A percentile compares a stretch with the other conserved stretches of the same genome.
Evolutionary conservation across 805 yeast genomes (phyloP).

Genomic region (Jamesozyma rosinii): DNA sequence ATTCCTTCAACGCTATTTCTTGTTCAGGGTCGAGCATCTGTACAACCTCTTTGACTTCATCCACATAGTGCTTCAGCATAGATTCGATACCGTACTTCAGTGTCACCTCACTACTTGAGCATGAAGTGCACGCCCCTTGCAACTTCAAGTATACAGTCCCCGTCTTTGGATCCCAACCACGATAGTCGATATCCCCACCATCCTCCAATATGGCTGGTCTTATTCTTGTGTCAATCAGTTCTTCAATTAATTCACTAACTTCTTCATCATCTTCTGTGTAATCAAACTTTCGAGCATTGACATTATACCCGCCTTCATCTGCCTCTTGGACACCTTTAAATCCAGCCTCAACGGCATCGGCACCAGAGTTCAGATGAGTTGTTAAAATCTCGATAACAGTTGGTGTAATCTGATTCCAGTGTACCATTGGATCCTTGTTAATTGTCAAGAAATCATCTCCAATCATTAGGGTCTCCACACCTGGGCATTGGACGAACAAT

Average conservation of each 20-base stretch:
- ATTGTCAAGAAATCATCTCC: slow-evolving; percentile 69
- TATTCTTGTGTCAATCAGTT: slow-evolving; percentile 84
- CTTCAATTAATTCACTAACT: slow-evolving; percentile 81
- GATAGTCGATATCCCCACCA: slow-evolving; percentile 91
- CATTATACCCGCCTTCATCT: slow-evolving; percentile 32
- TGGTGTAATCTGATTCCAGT: slow-evolving; percentile 68
- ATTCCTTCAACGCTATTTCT: slow-evolving; percentile 66
- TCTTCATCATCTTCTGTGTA: slow-evolving; percentile 62
- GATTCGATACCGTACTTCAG: slow-evolving; percentile 91
- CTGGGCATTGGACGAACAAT: slow-evolving; percentile 41
- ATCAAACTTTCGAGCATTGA: slow-evolving; percentile 25
- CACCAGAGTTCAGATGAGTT: slow-evolving; percentile 25
- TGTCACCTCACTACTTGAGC: slow-evolving; percentile 86
- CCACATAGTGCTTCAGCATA: slow-evolving; percentile 95
- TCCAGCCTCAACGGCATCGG: slow-evolving; percentile 19
- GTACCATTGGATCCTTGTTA: slow-evolving; percentile 53
- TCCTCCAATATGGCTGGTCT: slow-evolving; percentile 98
- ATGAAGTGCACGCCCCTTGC: slow-evolving; percentile 93
- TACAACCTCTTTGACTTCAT: slow-evolving; percentile 82
- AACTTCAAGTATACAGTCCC: slow-evolving; percentile 84
- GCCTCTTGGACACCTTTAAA: slow-evolving; percentile 28
- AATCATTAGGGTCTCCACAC: slow-evolving; percentile 59
- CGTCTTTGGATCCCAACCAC: slow-evolving; percentile 73
- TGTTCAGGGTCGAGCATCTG: slow-evolving; percentile 80
- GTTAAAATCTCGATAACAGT: slow-evolving; percentile 38